Percentiles rank a stretch among this genome's conserved stretches.
phyloP scores from a whole-genome alignment of 768 basidiomycete genomes.

The Cystobasidium ongulense region DNA sequence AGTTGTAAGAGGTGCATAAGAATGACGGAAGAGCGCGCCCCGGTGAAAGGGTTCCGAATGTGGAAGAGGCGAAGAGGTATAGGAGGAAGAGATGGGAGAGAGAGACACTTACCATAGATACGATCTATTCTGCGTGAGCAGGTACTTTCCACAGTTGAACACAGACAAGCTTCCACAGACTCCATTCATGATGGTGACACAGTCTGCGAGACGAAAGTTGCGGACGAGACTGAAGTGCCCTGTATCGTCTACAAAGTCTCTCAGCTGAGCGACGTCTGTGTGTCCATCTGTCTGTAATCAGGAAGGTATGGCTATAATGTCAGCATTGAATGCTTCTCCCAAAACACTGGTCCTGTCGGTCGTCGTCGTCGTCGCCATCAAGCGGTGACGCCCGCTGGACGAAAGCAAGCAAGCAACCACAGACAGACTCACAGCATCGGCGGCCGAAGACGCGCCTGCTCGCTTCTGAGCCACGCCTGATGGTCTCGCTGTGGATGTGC shows the following conservation, averaged over 20 bases:
- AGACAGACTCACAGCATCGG: background rate
- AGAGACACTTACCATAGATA: slow-evolving; percentile 55
- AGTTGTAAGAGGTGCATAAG: background rate
- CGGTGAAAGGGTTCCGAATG: too few species aligned
- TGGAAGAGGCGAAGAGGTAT: background rate
- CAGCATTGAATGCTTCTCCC: background rate
- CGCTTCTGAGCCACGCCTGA: background rate
- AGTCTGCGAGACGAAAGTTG: slow-evolving; percentile 94
- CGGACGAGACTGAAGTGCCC: slow-evolving; percentile 97
- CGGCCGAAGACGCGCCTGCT: background rate
- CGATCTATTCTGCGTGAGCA: slow-evolving; percentile 66
- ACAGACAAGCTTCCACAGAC: slow-evolving; percentile 94
- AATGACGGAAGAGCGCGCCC: too few species aligned
- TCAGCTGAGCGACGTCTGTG: slow-evolving; percentile 39
- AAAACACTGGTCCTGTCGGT: too few species aligned
- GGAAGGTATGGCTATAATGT: background rate
- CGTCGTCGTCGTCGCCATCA: background rate
- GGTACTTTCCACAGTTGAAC: slow-evolving; percentile 84
- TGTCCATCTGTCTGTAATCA: background rate
- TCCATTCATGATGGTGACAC: slow-evolving; percentile 98
- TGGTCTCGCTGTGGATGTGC: background rate
- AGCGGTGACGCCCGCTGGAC: background rate
- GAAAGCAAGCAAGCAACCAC: background rate
- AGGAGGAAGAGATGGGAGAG: background rate
- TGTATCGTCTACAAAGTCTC: slow-evolving; percentile 76